These are phyloP conservation scores for Epichloe gansuensis DNA, from an alignment of 2,329 filamentous ascomycete species.

Conservation along the genomic window DNA sequence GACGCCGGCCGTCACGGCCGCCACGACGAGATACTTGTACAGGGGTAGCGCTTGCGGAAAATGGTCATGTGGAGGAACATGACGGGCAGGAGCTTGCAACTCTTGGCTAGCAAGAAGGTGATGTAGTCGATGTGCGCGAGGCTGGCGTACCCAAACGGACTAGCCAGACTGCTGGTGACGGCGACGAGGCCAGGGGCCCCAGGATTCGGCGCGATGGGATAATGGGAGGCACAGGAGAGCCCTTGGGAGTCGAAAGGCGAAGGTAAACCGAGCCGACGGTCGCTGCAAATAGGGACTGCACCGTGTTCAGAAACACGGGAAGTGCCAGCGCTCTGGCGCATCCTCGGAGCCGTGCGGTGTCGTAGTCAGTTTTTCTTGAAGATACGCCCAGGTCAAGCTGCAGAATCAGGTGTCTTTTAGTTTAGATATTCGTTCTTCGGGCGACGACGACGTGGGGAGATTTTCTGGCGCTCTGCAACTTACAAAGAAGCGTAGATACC, in stretches of 20 bases:
- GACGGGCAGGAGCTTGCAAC: conserved; percentile 96
- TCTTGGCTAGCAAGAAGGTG: conserved; percentile 93
- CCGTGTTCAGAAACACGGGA: conserved; percentile 90
- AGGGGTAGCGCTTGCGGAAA: conserved; percentile 78
- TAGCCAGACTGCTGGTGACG: conserved; percentile 75
- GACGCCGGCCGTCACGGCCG: conserved; percentile 81
- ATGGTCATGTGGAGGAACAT: conserved; percentile 93
- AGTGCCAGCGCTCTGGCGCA: conserved; percentile 70
- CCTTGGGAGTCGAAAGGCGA: conserved; percentile 43
- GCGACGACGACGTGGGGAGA: neutral
- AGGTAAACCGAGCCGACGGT: conserved; percentile 75
- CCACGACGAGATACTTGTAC: conserved; percentile 93
- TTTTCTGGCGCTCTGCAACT: conserved; percentile 15
- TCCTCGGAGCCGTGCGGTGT: conserved; percentile 62
- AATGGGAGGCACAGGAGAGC: conserved; percentile 42
- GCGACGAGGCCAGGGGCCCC: conserved; percentile 73
- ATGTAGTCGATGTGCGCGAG: conserved; percentile 95
- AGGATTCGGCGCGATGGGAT: conserved; percentile 70
- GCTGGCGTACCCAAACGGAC: conserved; percentile 89
- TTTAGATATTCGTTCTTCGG: neutral
- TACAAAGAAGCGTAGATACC: conserved; percentile 98
- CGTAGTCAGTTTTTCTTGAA: conserved; percentile 95
- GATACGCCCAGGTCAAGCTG: conserved; percentile 86
- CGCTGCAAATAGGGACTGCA: conserved; percentile 84
- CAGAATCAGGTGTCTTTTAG: neutral